Evolutionary conservation across 2,329 filamentous ascomycete genomes (phyloP), one percentile per base, ranked within the genome.

Genomic region (Verticillium nonalfalfae): DNA sequence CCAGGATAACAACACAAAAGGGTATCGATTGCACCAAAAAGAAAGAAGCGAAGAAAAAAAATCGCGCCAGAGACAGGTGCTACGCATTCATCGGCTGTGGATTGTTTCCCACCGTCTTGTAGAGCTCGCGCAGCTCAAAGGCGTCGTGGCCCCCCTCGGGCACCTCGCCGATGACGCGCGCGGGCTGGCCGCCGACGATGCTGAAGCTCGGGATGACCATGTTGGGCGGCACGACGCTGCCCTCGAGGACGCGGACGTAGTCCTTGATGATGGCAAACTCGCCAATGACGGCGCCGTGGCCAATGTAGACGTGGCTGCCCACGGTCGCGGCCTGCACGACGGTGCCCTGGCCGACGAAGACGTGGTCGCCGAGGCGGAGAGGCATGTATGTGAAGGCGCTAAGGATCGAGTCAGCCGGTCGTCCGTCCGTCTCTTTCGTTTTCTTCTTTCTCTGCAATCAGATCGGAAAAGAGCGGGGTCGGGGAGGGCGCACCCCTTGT

Each of bases 141-240:
- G 82, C 81, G 59, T 89, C 85, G 59, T 85, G 79, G 0, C 82
- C 85, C 1, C 90, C 90, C 71, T 92, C 89, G 0, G 87, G 86
- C 2, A 96, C 83, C 76, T 96, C 92, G 1, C 90, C 92, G 4
- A 96, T 83, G 57, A 96, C 89, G 61, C 89, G 81, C 0, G 88
- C 93, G 1, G 93, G 93, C 70, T 85, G 81, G 0, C 93, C 93
- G 0, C 89, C 94, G n/a, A 99, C 93, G 60, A 98, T 85, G 60
- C 89, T 93, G 73, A 95, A 96, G 71, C 92, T 93, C 1, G 94
- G 93, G 60, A 98, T 90, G 31, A 98, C 91, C 88, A 96, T 96
- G 63, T 92, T 90, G 0, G 90, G 81, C 2, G 95, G 90, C 6
- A 99, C 85, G 4, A 97, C 88, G 0, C 91, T 86, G 35, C 90